Evolutionary conservation across 2,329 filamentous ascomycete species (phyloP).

Genomic region (Plenodomus tracheiphilus): DNA sequence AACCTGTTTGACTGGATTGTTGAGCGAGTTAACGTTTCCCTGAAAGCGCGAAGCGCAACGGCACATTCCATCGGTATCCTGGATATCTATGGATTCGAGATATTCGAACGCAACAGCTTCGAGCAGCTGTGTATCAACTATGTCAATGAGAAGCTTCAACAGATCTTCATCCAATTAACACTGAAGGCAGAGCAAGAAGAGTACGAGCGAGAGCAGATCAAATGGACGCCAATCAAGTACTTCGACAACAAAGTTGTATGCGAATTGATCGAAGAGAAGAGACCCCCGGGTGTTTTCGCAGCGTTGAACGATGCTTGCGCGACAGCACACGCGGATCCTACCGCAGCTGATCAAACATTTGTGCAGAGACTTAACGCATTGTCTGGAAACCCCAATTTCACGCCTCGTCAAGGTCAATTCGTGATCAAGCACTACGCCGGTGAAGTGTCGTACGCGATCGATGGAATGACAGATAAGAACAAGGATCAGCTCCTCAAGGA

Average conservation of each 20-base stretch:
- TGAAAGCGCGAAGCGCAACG: slow-evolving; percentile 75
- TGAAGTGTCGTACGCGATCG: slow-evolving; percentile 91
- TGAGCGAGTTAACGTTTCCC: slow-evolving; percentile 82
- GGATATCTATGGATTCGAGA: slow-evolving; percentile 99
- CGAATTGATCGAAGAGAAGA: slow-evolving; percentile 89
- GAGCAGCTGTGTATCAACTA: slow-evolving; percentile 99
- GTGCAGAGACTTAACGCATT: slow-evolving; percentile 91
- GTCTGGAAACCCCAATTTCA: slow-evolving; percentile 83
- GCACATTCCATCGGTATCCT: slow-evolving; percentile 91
- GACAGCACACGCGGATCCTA: slow-evolving; percentile 94
- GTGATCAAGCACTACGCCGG: slow-evolving; percentile 99
- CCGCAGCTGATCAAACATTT: slow-evolving; percentile 92
- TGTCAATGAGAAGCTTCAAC: slow-evolving; percentile 98
- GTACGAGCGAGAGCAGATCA: slow-evolving; percentile 92
- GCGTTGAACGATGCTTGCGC: slow-evolving; percentile 97
- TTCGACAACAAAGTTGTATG: slow-evolving; percentile 99
- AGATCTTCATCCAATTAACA: slow-evolving; percentile 98
- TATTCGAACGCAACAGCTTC: slow-evolving; percentile 98
- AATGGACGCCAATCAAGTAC: slow-evolving; percentile 99
- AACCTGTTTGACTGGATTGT: slow-evolving; percentile 99
- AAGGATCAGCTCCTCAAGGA: slow-evolving; percentile 97
- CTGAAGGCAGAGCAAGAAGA: slow-evolving; percentile 97
- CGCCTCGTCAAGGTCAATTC: slow-evolving; percentile 90
- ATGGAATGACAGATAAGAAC: slow-evolving; percentile 99
- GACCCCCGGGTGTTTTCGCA: slow-evolving; percentile 90